Base-by-base conservation (phyloP, 345 rosid species). In the Boechera stricta region DNA sequence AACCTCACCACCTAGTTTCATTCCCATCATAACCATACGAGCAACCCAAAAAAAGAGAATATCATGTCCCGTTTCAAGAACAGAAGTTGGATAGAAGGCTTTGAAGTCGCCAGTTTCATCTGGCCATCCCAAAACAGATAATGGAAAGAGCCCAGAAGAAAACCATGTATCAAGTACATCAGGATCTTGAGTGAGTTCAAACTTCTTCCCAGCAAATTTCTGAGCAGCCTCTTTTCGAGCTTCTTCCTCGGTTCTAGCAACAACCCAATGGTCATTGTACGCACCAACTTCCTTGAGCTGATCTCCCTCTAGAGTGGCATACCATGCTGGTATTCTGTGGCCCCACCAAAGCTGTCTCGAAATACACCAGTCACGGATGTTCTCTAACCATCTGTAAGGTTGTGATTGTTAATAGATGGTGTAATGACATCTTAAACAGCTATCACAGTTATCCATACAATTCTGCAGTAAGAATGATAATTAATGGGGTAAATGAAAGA, bases 271-370 rank as follows among this genome's bases (percentile, higher is more conserved):
- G 80, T 92, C 97, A 72, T 78, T 82, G 77, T 92, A 91, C 24
- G 84, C 84, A 78, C 97, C 98, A 21, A 88, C 41, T 79, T 95
- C 96, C 84, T 86, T 91, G 58, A 69, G 77, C 56, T 82, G 81
- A 84, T 95, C 99, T 51, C 86, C 96, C 65, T 88, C 98, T 33
- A 91, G 77, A 0, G 89, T 86, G 60, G 85, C 87, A 82, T 92
- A 95, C 98, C 96, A 95, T 15, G 98, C 99, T 54, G 97, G 99
- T 54, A 95, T 84, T 12, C 89, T 88, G 60, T 95, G 98, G 52
- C 98, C 99, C 97, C 98, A 95, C 99, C 98, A 92, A 26, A 95
- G 94, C 84, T 95, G 98, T 88, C 98, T 87, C 31, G 96, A 92
- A 66, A 92, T 76, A 76, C 98, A 95, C 99, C 99, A 92, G 83